These are phyloP conservation scores for Pestalotiopsis fici DNA, from an alignment of 2,329 filamentous ascomycete genomes.

Conservation along the genomic window DNA sequence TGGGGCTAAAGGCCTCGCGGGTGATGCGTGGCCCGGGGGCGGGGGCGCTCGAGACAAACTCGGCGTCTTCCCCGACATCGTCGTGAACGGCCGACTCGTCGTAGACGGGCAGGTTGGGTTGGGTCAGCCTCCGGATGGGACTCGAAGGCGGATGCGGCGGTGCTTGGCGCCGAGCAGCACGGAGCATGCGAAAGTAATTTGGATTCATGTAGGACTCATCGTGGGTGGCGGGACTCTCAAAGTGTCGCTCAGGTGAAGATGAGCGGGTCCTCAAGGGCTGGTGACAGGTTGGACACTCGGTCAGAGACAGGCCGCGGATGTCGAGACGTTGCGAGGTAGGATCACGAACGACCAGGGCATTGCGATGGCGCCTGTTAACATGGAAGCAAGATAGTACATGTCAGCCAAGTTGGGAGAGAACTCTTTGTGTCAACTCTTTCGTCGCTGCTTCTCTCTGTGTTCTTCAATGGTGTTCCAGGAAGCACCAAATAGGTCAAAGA, in stretches of 20 bases:
- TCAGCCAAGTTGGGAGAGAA: neutral
- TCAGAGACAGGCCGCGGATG: conserved; percentile 65
- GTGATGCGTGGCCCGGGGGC: conserved; percentile 72
- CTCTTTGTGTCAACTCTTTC: no score
- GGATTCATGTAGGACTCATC: conserved; percentile 79
- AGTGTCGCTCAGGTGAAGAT: conserved; percentile 50
- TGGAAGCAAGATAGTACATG: neutral
- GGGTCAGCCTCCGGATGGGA: conserved; percentile 55
- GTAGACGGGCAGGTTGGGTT: conserved; percentile 39
- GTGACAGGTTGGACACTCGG: conserved; percentile 90
- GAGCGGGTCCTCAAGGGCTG: conserved; percentile 57
- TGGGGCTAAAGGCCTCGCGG: conserved; percentile 82
- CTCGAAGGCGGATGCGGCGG: conserved; percentile 42
- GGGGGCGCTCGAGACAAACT: conserved; percentile 56
- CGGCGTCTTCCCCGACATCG: conserved; percentile 32
- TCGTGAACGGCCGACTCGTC: conserved; percentile 23
- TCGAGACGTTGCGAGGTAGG: conserved; percentile 81
- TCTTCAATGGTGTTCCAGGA: neutral
- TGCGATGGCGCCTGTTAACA: conserved; percentile 68
- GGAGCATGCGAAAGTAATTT: conserved; percentile 94
- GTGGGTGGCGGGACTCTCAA: conserved; percentile 41
- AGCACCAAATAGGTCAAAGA: neutral
- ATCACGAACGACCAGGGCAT: conserved; percentile 91
- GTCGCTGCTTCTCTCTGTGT: neutral
- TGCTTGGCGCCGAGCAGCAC: conserved; percentile 47